phyloP scores from a whole-genome alignment of 2,329 filamentous ascomycete species.

The Ceratocystiopsis brevicomis region DNA sequence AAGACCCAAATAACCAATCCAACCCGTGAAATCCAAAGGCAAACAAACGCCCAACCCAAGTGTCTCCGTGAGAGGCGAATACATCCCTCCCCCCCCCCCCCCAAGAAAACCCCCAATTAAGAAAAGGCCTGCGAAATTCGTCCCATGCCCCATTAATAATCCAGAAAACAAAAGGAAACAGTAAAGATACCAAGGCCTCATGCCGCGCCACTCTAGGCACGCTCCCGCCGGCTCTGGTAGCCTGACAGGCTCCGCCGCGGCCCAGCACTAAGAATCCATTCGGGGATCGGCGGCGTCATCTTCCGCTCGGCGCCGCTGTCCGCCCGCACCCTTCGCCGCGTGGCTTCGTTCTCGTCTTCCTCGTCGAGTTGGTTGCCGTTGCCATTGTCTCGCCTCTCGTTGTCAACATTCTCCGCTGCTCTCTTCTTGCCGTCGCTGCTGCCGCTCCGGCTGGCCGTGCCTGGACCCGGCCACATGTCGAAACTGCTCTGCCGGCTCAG shows the following conservation, averaged over 20 bases:
- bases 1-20: too few relatives aligned
- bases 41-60: too few relatives aligned
- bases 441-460: background rate
- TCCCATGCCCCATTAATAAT: too few relatives aligned
- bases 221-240: slow-evolving; percentile 19
- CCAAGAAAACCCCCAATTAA: too few relatives aligned
- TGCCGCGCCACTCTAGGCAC: too few relatives aligned
- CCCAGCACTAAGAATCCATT: slow-evolving; percentile 39
- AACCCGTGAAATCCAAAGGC: too few relatives aligned
- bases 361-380: slow-evolving; percentile 10
- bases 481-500: slow-evolving; percentile 30
- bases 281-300: slow-evolving; percentile 41
- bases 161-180: too few relatives aligned
- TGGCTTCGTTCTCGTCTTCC: slow-evolving; percentile 11
- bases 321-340: slow-evolving; percentile 4
- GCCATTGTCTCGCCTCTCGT: background rate
- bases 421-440: background rate
- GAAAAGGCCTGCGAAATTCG: too few relatives aligned
- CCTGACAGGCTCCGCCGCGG: slow-evolving; percentile 28
- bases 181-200: too few relatives aligned
- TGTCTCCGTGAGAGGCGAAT: too few relatives aligned
- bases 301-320: slow-evolving; percentile 21
- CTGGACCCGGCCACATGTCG: slow-evolving; percentile 24
- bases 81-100: too few relatives aligned
- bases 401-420: background rate